Base-by-base conservation (phyloP, 2,329 filamentous ascomycete species). In the Laburnicola sp. region DNA sequence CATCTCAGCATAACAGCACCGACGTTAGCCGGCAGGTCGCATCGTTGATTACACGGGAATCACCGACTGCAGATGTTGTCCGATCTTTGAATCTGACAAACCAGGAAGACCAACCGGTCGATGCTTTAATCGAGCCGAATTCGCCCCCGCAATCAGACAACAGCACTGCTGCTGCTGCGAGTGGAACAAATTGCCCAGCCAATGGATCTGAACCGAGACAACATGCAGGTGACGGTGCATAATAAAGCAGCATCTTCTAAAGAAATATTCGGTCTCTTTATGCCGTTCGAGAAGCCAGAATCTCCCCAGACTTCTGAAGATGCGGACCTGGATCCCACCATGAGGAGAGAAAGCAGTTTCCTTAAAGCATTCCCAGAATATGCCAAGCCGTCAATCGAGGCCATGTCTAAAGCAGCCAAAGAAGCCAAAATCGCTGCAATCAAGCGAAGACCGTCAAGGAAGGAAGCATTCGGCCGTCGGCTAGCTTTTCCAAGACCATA, bases 371-470 rank as follows among this genome's bases (percentile, higher is more conserved):
- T 54, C 21, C 48, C 45, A 7, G 51, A 53, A 32, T 39, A 25
- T 21, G 27, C 7, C 9, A 38, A 37, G 39, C 35, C 46, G 3
- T 51, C 56, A 3, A 53, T 59, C 2, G 56, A 62, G 32, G 48
- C 36, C 9, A 64, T 66, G 64, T 62, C 56, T 0, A 25, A 54
- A 27, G 47, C 43, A n/a, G 58, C 66, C 7, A 68, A 53, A 21
- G 43, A 51, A 16, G 27, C 28, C 11, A 68, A 64, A 41, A 62
- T 66, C 28, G 51, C 45, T 28, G 57, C 65, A 35, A 69, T 68
- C 47, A 58, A 55, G 51, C 45, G 51, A 10, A 65, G 75, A 1
- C 71, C 71, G 3, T 68, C 64, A 1, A 64, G 72, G 30, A 77
- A 76, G 51, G 55, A 64, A 10, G 53, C 53, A 6, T 64, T 64